A percentile compares a stretch with the other conserved stretches of the same genome.
These are phyloP conservation scores for Pythium diclinum DNA, from an alignment of 352 stramenopile species.

Conservation along the genomic window DNA sequence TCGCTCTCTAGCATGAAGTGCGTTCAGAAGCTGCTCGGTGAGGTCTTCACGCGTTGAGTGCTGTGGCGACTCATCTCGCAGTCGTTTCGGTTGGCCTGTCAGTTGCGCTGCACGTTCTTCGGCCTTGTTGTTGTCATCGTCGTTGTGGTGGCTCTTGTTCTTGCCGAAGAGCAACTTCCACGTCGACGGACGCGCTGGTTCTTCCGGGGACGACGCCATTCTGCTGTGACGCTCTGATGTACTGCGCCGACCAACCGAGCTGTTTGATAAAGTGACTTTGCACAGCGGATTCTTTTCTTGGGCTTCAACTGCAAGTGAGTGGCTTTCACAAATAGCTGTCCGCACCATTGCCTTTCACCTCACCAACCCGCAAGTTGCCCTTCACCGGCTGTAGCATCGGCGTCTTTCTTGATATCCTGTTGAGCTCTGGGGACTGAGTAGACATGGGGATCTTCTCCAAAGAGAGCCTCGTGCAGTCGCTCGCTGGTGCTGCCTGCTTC, in stretches of 20 bases:
- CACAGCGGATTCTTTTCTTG: background rate
- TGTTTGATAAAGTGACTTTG: background rate
- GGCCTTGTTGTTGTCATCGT: constrained; percentile 1
- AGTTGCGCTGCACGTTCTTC: background rate
- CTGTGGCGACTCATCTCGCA: background rate
- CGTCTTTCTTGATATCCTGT: background rate
- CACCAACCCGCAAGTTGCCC: background rate
- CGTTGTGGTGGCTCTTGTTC: constrained; percentile 27
- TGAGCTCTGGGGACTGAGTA: background rate
- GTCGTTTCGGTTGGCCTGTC: background rate
- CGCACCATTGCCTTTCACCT: background rate
- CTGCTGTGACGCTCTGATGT: background rate
- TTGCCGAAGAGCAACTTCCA: constrained; percentile 63
- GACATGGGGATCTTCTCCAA: constrained; percentile 49
- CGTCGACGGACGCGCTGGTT: constrained; percentile 30
- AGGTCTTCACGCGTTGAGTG: constrained; percentile 17
- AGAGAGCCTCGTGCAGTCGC: constrained; percentile 60
- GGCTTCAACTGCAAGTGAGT: background rate
- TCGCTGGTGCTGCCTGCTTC: constrained; percentile 57
- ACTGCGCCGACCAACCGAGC: background rate
- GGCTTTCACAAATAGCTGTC: background rate
- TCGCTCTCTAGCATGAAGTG: constrained; percentile 29
- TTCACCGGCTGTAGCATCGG: background rate
- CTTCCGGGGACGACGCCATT: constrained; percentile 29
- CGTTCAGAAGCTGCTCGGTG: constrained; percentile 36